Conservation (phyloP, 176 grass and related monocot species). For the Aegilops speltoides region DNA sequence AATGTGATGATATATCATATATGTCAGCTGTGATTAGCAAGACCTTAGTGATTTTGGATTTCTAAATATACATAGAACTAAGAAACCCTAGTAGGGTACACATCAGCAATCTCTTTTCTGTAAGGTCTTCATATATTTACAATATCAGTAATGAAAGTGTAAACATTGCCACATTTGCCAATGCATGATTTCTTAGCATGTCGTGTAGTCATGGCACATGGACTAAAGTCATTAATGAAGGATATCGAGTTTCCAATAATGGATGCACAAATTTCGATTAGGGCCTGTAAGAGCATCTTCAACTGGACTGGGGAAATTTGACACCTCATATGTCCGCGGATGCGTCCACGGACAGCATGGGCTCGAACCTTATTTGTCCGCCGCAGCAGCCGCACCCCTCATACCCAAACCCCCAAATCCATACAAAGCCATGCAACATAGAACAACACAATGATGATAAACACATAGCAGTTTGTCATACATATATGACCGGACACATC, state of each 20-base stretch:
- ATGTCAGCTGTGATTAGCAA: conserved; percentile 2
- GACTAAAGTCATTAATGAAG: background rate
- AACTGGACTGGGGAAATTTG: too few relatives aligned
- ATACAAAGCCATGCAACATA: too few relatives aligned
- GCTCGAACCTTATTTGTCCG: too few relatives aligned
- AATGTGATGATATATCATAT: background rate
- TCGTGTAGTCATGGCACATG: background rate
- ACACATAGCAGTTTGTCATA: too few relatives aligned
- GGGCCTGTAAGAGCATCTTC: background rate
- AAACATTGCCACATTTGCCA: background rate
- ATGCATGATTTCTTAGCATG: background rate
- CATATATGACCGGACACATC: too few relatives aligned
- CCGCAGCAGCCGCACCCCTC: too few relatives aligned
- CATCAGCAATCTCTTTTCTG: conserved; percentile 4
- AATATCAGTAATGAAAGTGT: conserved; percentile 2
- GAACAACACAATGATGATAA: too few relatives aligned
- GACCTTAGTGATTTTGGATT: conserved; percentile 14
- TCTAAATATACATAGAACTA: background rate
- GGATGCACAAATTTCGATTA: conserved; percentile 19
- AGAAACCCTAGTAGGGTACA: background rate
- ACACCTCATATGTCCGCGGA: too few relatives aligned
- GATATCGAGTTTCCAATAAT: conserved; percentile 17
- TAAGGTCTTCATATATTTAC: background rate
- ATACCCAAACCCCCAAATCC: too few relatives aligned
- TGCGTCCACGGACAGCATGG: too few relatives aligned